Percentiles rank a stretch among this genome's conserved stretches.
phyloP scores from a whole-genome alignment of 257 asterid genomes.

The Primulina eburnea region DNA sequence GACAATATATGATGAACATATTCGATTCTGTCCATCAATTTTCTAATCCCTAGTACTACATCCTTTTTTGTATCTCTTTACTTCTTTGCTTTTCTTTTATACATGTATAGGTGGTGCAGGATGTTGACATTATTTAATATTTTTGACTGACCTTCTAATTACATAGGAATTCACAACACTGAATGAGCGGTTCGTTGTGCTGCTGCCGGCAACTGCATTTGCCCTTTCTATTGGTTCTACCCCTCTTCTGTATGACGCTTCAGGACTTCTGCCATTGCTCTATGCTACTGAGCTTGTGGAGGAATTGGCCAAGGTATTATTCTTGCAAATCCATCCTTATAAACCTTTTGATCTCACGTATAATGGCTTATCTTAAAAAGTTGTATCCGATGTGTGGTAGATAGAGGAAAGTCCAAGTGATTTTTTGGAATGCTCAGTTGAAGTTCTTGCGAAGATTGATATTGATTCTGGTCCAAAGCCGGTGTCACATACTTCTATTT shows the following conservation, averaged over 20 bases:
- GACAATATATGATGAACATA: slow-evolving; percentile 19
- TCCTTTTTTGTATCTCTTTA: slow-evolving; percentile 2
- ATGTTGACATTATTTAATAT: slow-evolving; percentile 17
- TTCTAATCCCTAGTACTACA: background rate
- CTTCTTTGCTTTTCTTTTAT: slow-evolving; percentile 7
- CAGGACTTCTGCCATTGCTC: slow-evolving; percentile 36
- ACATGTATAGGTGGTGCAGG: slow-evolving; percentile 33
- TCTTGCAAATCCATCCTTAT: slow-evolving; percentile 23
- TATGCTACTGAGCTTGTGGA: slow-evolving; percentile 47
- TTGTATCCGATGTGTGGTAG: slow-evolving; percentile 42
- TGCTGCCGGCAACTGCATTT: slow-evolving; percentile 69
- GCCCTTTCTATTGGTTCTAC: slow-evolving; percentile 78
- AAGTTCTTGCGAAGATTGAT: slow-evolving; percentile 63
- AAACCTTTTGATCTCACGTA: slow-evolving; percentile 11
- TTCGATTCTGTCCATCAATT: background rate
- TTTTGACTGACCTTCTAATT: slow-evolving; percentile 21
- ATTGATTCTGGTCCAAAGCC: slow-evolving; percentile 46
- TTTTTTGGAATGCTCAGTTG: slow-evolving; percentile 75
- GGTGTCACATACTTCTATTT: slow-evolving; percentile 38
- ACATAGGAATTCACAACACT: slow-evolving; percentile 53
- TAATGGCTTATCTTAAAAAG: slow-evolving; percentile 24
- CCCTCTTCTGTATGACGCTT: slow-evolving; percentile 50
- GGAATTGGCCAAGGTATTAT: slow-evolving; percentile 51
- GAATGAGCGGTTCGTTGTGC: slow-evolving; percentile 59
- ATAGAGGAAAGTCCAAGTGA: slow-evolving; percentile 54